Percentiles rank a stretch among this genome's conserved stretches.
These are phyloP conservation scores for Sclerotinia trifoliorum DNA, from an alignment of 2,329 filamentous ascomycete genomes.

Conservation along the genomic window DNA sequence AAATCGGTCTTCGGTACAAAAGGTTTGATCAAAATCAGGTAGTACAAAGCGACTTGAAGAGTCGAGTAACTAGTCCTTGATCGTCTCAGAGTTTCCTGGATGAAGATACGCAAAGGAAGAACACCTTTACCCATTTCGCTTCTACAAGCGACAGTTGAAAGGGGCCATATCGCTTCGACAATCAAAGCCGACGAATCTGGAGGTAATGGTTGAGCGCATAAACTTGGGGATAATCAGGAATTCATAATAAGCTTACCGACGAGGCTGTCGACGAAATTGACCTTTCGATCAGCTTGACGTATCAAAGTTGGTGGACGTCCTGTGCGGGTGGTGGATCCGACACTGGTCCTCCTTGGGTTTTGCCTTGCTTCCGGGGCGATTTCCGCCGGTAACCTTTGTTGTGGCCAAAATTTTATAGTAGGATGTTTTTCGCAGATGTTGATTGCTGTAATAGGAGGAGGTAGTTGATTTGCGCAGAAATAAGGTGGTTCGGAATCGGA, in stretches of 20 bases:
- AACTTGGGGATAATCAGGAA: constrained; percentile 33
- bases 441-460: constrained; percentile 39
- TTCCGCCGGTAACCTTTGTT: constrained; percentile 43
- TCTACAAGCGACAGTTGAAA: constrained; percentile 76
- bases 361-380: constrained; percentile 63
- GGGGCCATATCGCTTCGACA: constrained; percentile 94
- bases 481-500: constrained; percentile 49
- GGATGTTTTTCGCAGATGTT: constrained; percentile 38
- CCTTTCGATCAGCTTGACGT: constrained; percentile 87
- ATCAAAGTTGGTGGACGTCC: constrained; percentile 72
- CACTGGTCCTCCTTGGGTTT: constrained; percentile 59
- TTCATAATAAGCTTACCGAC: constrained; percentile 72
- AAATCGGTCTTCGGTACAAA: constrained; percentile 82
- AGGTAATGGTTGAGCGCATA: constrained; percentile 40
- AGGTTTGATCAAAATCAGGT: constrained; percentile 88
- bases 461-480: constrained; percentile 40
- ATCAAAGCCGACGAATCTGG: constrained; percentile 95
- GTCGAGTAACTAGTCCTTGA: constrained; percentile 98
- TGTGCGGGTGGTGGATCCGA: constrained; percentile 54
- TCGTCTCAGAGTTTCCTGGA: constrained; percentile 92
- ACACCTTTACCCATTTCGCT: constrained; percentile 75
- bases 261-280: constrained; percentile 93
- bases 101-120: constrained; percentile 88
- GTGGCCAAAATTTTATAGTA: constrained; percentile 38
- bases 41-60: constrained; percentile 93